A percentile compares a stretch with the other conserved stretches of the same genome.
phyloP scores from a whole-genome alignment of 2,329 filamentous ascomycete genomes.

The Amauroascus niger region DNA sequence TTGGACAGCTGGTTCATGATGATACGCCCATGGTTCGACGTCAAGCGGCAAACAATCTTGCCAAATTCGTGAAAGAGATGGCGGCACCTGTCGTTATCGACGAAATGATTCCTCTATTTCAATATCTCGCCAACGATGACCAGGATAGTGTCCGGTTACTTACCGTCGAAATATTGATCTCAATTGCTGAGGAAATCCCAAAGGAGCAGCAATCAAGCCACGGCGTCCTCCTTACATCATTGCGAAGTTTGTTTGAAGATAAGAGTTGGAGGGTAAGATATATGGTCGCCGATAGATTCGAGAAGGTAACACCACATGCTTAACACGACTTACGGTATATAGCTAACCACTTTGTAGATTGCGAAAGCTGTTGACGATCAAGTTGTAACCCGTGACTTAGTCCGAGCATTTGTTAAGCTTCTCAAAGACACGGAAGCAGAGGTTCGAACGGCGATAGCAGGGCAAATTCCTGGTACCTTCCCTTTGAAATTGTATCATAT shows the following conservation, averaged over 20 bases:
- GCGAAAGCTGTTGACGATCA: conserved; percentile 98
- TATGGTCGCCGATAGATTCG: conserved; percentile 97
- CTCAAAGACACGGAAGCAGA: conserved; percentile 97
- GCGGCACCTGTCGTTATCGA: conserved; percentile 81
- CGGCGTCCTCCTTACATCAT: conserved; percentile 77
- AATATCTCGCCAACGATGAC: conserved; percentile 90
- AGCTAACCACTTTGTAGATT: conserved; percentile 51
- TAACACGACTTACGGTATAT: background rate
- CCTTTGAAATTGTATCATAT: background rate
- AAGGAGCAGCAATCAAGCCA: conserved; percentile 98
- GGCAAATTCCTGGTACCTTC: conserved; percentile 72
- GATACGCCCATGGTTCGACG: conserved; percentile 98
- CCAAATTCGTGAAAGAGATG: conserved; percentile 98
- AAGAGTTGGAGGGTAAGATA: conserved; percentile 99
- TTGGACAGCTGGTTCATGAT: conserved; percentile 87
- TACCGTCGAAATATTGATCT: conserved; percentile 92
- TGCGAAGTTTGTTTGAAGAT: conserved; percentile 91
- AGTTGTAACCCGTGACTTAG: conserved; percentile 84
- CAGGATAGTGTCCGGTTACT: conserved; percentile 94
- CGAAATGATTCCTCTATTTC: conserved; percentile 98
- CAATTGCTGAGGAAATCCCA: conserved; percentile 91
- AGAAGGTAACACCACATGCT: conserved; percentile 57
- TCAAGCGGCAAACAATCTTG: conserved; percentile 90
- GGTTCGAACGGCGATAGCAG: conserved; percentile 90
- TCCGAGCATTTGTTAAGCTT: conserved; percentile 93